Evolutionary conservation across 345 rosid species (phyloP).

Genomic region (Melaleuca quinquenervia): DNA sequence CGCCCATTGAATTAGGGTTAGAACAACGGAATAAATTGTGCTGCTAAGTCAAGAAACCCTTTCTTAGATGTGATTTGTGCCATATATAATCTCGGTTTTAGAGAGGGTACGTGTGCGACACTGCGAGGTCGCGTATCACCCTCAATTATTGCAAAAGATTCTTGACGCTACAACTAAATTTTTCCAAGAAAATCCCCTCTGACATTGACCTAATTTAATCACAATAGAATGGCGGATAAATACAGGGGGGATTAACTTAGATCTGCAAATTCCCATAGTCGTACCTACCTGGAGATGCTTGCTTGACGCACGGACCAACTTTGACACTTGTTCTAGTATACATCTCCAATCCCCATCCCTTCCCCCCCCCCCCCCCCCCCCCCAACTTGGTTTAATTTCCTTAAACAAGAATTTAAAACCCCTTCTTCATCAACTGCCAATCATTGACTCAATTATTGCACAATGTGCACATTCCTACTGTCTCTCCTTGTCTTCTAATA

Average conservation of each 20-base stretch:
- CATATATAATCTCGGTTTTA: not conserved
- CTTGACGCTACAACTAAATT: not conserved
- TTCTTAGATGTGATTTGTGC: not conserved
- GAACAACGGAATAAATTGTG: not conserved
- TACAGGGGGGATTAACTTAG: not conserved
- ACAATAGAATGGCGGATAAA: not conserved
- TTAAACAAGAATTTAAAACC: not conserved
- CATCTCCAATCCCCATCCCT: not conserved
- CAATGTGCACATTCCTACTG: not conserved
- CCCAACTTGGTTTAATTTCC: not conserved
- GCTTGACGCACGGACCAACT: not conserved
- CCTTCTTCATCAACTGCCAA: not conserved
- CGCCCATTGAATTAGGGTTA: not conserved
- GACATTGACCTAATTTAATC: not conserved
- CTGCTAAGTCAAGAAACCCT: not conserved
- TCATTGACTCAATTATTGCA: not conserved
- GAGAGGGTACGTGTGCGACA: not conserved
- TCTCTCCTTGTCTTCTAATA: not conserved
- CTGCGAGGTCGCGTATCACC: not conserved
- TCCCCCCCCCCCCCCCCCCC: too few species aligned
- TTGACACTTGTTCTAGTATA: not conserved
- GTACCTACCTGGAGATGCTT: not conserved
- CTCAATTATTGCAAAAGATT: not conserved
- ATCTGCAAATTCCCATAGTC: not conserved
- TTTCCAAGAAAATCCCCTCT: not conserved